Evolutionary conservation across 1,139 yeast species (phyloP), one percentile per base, ranked within the genome.

Genomic region (Pichia inconspicua): DNA sequence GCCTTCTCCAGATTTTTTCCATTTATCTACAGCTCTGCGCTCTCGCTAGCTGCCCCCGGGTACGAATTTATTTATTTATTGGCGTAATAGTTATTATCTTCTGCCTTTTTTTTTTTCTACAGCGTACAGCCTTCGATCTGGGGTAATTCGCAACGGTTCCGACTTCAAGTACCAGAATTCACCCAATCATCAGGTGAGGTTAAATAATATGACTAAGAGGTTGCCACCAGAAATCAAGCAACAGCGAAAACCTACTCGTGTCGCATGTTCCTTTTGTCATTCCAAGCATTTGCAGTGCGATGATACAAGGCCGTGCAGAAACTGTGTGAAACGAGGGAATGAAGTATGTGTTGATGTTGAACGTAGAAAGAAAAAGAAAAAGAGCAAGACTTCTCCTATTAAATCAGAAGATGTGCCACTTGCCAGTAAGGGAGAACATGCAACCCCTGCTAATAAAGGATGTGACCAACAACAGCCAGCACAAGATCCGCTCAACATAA

Each of bases 201-300:
- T 30, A 5, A 6, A 14, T 30, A 30, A 30, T 30, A 81, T 82
- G 89, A 83, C 89, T 0, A 80, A 78, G 59, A 73, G 70, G 53
- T 73, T 83, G 27, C 71, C 82, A 2, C 65, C 66, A 14, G 75
- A 72, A 45, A 77, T 80, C 56, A 81, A 78, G 59, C 68, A 67
- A 41, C 67, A 64, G 36, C 66, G 90, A 44, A 77, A 71, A 54
- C 87, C 89, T 2, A 80, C 84, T 2, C 68, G 77, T 19, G 71
- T 83, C 43, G 92, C 90, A 0, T 84, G 92, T 60, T 71, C 72
- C 17, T 81, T 82, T 59, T 84, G 90, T 61, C 88, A 83, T 60
- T 67, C 72, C 35, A 84, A 84, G 54, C 92, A 83, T 58, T 68
- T 84, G 25, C 90, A 83, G 56, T 84, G 90, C 61, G 78, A 75